Evolutionary conservation across 805 yeast species (phyloP).

Genomic region (Candida yuanshanica): DNA sequence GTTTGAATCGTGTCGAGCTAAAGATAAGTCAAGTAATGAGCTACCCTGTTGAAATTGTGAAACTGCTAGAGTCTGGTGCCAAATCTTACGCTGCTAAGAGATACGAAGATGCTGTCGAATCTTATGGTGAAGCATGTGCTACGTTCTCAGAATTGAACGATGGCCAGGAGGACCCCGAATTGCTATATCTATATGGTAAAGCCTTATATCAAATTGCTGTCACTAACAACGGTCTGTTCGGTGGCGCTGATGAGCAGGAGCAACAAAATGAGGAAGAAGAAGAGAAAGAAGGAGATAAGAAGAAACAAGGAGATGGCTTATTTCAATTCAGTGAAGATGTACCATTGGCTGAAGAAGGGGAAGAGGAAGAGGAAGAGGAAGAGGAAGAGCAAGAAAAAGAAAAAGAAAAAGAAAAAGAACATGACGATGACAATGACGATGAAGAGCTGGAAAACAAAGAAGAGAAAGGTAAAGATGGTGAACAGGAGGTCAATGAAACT

Average conservation of each 20-base stretch:
- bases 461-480: conserved; percentile 25
- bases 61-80: conserved; percentile 55
- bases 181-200: conserved; percentile 71
- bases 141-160: conserved; percentile 39
- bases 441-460: conserved; percentile 14
- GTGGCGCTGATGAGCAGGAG: conserved; percentile 34
- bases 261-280: conserved; percentile 15
- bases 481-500: conserved; percentile 20
- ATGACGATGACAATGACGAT: conserved; percentile 19
- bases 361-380: conserved; percentile 16
- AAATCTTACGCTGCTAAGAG: conserved; percentile 57
- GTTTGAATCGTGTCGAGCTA: no score
- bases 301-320: conserved; percentile 17
- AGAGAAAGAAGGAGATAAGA: conserved; percentile 24
- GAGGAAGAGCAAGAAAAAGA: conserved; percentile 4
- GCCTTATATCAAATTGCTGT: conserved; percentile 77
- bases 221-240: conserved; percentile 68
- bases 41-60: conserved; percentile 38
- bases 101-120: conserved; percentile 62
- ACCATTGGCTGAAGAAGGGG: conserved; percentile 30
- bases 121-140: conserved; percentile 72
- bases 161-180: conserved; percentile 67
- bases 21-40: conserved; percentile 3
- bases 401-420: conserved; percentile 21
- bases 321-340: conserved; percentile 34